Base-by-base conservation (phyloP, 352 stramenopile genomes). In the Phytophthora sansomeana region DNA sequence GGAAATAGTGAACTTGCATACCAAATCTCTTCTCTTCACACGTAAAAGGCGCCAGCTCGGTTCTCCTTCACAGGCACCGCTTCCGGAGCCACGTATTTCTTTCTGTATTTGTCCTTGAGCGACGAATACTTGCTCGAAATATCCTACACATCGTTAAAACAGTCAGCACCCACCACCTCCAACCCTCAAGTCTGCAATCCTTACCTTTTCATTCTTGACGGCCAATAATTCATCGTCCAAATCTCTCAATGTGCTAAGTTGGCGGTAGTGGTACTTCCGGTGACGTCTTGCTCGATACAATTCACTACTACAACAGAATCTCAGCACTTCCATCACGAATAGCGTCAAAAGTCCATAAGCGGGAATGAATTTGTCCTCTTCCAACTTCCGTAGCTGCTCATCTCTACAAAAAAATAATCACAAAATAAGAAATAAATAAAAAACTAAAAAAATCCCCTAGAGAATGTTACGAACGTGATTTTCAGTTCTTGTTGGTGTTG, bases 61-160 rank as follows among this genome's bases (percentile, higher is more conserved):
- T 50, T 60, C 19, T 56, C 57, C 7, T 69, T 60, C 11, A 81
- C 69, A 3, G 67, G 57, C 14, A 62, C 74, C 43, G 74, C 50
- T 55, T 85, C 74, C 0, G 70, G 75, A 3, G 78, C 67, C 24
- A 79, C 60, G 61, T 94, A 92, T 60, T 94, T 94, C 64, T 89
- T 86, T 33, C 72, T 77, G 69, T 94, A 94, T 48, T 88, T 90
- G 60, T 90, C 77, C 55, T 85, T 87, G 33, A 94, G 66, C n/a
- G 60, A 67, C 26, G 83, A 69, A 57, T 91, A 94, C 69, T 92
- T 94, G 58, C 41, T 78, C 29, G 80, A 87, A 62, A 94, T 85
- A 41, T 91, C 80, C 83, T 92, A 48, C 6, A 11, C 26, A 49
- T 26, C 14, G 29, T 17, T 11, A 33, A n/a, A 26, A 46, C n/a